These are phyloP conservation scores for Porcisia hertigi DNA, from an alignment of 208 protist genomes.

Conservation along the genomic window DNA sequence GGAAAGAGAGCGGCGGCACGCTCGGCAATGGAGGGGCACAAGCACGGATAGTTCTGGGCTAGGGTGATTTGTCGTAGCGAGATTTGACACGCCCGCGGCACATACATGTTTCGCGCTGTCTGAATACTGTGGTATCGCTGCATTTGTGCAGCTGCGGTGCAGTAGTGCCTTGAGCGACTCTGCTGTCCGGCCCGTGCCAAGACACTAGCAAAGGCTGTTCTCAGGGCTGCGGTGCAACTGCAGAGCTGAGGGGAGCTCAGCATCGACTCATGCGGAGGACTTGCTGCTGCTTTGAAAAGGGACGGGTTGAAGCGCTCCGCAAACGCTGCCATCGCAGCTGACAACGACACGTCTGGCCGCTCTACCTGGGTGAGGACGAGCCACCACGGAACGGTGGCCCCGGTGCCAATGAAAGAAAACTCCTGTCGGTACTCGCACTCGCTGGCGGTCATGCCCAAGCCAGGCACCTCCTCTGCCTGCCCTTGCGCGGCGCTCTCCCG, in stretches of 20 bases:
- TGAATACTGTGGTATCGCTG: conserved; percentile 27
- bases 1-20: conserved; percentile 45
- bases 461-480: not conserved
- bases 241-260: not conserved
- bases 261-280: not conserved
- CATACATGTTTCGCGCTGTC: conserved; percentile 17
- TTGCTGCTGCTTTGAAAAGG: not conserved
- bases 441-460: not conserved
- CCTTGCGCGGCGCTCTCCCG: not conserved
- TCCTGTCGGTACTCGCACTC: not conserved
- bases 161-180: not conserved
- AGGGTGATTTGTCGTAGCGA: conserved; percentile 5
- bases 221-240: conserved; percentile 1
- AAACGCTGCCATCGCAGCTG: conserved; percentile 3
- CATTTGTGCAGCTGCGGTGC: conserved; percentile 11
- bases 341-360: not conserved
- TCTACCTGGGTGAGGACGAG: conserved; percentile 1
- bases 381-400: conserved; percentile 3
- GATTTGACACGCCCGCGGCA: conserved; percentile 1
- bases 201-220: conserved; percentile 1
- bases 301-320: conserved; percentile 11
- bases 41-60: conserved; percentile 6
- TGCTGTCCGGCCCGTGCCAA: not conserved
- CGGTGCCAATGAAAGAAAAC: not conserved
- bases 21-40: conserved; percentile 48